Conservation (phyloP, 805 yeast genomes). For the Pichia kluyveri region DNA sequence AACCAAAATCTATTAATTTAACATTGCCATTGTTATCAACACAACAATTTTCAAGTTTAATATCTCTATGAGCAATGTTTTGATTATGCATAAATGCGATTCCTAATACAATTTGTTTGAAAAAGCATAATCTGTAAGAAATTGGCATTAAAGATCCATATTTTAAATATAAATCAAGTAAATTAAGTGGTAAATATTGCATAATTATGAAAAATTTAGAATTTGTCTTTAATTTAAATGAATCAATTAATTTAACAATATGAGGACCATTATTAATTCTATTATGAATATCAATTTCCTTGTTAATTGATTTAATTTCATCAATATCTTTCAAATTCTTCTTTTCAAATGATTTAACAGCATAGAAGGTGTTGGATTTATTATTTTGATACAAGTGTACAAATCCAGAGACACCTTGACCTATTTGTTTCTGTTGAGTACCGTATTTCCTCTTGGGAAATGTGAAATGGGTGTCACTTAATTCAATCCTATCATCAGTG, state of each 20-base stretch:
- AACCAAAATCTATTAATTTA: conserved; percentile 45
- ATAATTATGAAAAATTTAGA: conserved; percentile 21
- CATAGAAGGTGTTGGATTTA: conserved; percentile 16
- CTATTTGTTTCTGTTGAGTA: not conserved
- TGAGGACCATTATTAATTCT: conserved; percentile 23
- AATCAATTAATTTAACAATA: conserved; percentile 28
- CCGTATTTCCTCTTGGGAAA: conserved; percentile 7
- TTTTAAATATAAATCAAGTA: conserved; percentile 2
- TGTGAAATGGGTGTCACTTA: not conserved
- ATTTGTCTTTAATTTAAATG: conserved; percentile 16
- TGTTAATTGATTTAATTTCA: conserved; percentile 28
- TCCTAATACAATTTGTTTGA: conserved; percentile 34
- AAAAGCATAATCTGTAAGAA: conserved; percentile 23
- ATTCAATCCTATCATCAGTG: too few relatives aligned
- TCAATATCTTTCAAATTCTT: conserved; percentile 32
- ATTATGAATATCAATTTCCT: conserved; percentile 29
- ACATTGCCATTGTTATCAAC: conserved; percentile 23
- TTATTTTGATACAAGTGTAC: conserved; percentile 2
- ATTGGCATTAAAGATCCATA: not conserved
- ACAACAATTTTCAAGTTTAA: conserved; percentile 40
- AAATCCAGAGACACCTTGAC: conserved; percentile 3
- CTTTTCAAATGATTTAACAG: conserved; percentile 36
- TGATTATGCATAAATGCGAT: conserved; percentile 30
- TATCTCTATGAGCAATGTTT: conserved; percentile 38
- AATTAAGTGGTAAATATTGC: conserved; percentile 29